Percentiles rank a stretch among this genome's conserved stretches.
phyloP scores from a whole-genome alignment of 2,329 filamentous ascomycete species.

The Alternaria sp. region DNA sequence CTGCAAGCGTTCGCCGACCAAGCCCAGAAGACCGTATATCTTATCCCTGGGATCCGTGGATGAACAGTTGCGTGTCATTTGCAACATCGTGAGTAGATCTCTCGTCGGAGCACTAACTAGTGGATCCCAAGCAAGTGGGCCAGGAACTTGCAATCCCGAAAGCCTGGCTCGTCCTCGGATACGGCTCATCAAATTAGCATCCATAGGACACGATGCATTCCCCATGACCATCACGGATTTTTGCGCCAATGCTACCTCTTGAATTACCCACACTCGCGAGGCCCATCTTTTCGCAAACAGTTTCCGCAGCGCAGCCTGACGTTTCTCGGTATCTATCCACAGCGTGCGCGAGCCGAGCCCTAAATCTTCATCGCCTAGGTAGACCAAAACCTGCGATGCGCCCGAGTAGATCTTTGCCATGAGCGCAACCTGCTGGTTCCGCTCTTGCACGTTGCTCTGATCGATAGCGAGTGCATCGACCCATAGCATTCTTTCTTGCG shows the following conservation, averaged over 20 bases:
- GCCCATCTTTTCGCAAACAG: conserved; percentile 25
- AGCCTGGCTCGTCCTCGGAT: conserved; percentile 22
- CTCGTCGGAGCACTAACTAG: conserved; percentile 20
- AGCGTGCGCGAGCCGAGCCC: conserved; percentile 14
- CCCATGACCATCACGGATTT: conserved; percentile 24
- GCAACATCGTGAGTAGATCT: conserved; percentile 22
- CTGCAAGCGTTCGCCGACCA: conserved; percentile 21
- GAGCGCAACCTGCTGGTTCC: conserved; percentile 27
- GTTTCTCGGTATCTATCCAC: conserved; percentile 20
- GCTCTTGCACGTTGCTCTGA: conserved; percentile 24
- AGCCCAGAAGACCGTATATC: conserved; percentile 21
- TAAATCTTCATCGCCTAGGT: conserved; percentile 23
- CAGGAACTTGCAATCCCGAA: conserved; percentile 21
- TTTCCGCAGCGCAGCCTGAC: conserved; percentile 12
- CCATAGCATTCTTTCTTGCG: conserved; percentile 21
- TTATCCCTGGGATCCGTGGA: conserved; percentile 25
- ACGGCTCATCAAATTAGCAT: conserved; percentile 18
- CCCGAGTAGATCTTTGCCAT: conserved; percentile 30
- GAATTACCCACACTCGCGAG: conserved; percentile 30
- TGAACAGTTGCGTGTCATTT: conserved; percentile 19
- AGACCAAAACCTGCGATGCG: conserved; percentile 21
- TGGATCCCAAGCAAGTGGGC: conserved; percentile 25
- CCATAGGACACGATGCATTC: conserved; percentile 12
- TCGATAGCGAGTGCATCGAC: conserved; percentile 33
- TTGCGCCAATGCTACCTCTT: conserved; percentile 28